Evolutionary conservation across 2,329 filamentous ascomycete genomes (phyloP), one percentile per base, ranked within the genome.

Genomic region (Pseudogymnoascus sp.): DNA sequence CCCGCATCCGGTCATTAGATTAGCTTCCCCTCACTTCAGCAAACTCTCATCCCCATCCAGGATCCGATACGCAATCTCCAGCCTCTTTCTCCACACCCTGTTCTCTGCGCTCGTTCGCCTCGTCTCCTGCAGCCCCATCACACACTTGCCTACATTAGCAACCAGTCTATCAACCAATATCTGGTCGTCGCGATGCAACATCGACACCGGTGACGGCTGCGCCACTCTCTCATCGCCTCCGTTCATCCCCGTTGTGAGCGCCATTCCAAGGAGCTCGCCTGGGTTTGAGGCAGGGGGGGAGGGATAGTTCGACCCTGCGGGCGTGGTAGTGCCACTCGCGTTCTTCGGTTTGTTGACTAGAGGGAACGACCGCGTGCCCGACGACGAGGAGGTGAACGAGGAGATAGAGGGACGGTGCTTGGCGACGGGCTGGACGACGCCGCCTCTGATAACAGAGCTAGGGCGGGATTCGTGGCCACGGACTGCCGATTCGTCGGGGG

Each of bases 1-100:
- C 22, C 8, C 6, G 32, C 11, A 5, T 34, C 8, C 7, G 28
- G 41, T 57, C 54, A 34, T 57, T 37, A 59, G 14, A 8, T 28
- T 6, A n/a, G n/a, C 28, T 0, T 5, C 22, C 47, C 3, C 14
- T 38, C 30, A 57, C 54, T 30, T 54, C 58, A 61, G 64, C 63
- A 60, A 67, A 54, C 78, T 78, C 64, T 86, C 80, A 62, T 85
- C 75, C 4, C 89, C 90, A 66, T 93, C 89, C 30, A 96, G 77
- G 3, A 90, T 81, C 59, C 83, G 80, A 63, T 86, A 84, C 4
- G 91, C 91, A 59, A 85, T 83, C 66, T 95, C 90, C 58, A 96
- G 79, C 66, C 88, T 80, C 64, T 88, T 78, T 63, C 90, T 79
- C 72, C 89, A 85, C 62, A 87, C 78, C 60, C 85, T 79, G 58